phyloP scores from a whole-genome alignment of 2,329 filamentous ascomycete species.

The Fusarium camptoceras region DNA sequence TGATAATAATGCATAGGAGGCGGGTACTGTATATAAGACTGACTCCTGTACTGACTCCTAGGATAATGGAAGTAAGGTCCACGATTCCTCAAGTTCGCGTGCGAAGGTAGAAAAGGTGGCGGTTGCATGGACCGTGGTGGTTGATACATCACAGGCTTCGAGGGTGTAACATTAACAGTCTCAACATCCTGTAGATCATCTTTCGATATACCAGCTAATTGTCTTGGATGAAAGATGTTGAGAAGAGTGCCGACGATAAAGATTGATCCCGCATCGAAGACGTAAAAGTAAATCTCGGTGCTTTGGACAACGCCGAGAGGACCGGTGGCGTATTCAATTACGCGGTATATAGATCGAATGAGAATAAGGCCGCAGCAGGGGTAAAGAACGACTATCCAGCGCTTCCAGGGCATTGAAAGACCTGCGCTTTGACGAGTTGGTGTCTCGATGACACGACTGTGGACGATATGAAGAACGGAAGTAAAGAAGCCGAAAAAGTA shows the following conservation, averaged over 20 bases:
- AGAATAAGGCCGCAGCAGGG: slow-evolving; percentile 49
- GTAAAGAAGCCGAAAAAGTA: slow-evolving; percentile 66
- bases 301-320: slow-evolving; percentile 46
- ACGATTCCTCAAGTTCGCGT: slow-evolving; percentile 8
- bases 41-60: not conserved
- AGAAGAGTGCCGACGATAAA: slow-evolving; percentile 33
- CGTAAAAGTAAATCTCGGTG: slow-evolving; percentile 51
- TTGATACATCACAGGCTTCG: not conserved
- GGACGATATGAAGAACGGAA: slow-evolving; percentile 57
- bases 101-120: slow-evolving; percentile 4
- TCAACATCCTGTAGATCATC: slow-evolving; percentile 5
- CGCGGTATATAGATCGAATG: slow-evolving; percentile 54
- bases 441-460: slow-evolving; percentile 44
- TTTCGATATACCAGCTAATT: not conserved
- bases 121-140: not conserved
- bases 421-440: slow-evolving; percentile 7
- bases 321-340: slow-evolving; percentile 55
- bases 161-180: not conserved
- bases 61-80: not conserved
- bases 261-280: slow-evolving; percentile 53
- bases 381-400: slow-evolving; percentile 41
- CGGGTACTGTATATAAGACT: slow-evolving; percentile 16
- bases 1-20: slow-evolving; percentile 16
- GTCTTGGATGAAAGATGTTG: slow-evolving; percentile 28
- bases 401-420: slow-evolving; percentile 46